Evolutionary conservation across 2,329 filamentous ascomycete genomes (phyloP), one percentile per base, ranked within the genome.

Genomic region (Botrytis porri): DNA sequence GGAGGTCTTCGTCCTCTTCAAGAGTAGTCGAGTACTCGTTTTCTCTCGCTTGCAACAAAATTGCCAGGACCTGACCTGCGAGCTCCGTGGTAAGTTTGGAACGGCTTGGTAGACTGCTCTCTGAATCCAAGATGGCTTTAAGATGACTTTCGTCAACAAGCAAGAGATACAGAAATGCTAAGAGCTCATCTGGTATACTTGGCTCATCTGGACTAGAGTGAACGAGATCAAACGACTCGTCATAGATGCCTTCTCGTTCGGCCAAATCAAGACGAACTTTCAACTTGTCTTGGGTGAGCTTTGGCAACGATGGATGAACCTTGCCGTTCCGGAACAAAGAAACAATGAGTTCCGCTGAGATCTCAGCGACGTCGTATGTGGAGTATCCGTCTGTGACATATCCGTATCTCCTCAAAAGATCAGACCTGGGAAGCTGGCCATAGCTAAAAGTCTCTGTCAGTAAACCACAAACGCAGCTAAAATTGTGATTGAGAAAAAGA

Each of bases 341-440:
- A 54, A 83, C 79, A 51, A 92, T 83, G 22, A 86, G 78, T 1
- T 85, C 82, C 66, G 87, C 82, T 6, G 88, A 83, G 12, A 93
- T 81, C 78, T 93, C 91, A 5, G 88, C 87, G 4, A 93, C 90
- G 77, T 93, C 90, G 80, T 89, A 90, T 67, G 84, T 81, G 10
- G 87, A 83, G 78, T 93, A 92, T 75, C 89, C 89, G 48, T 88
- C 83, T 0, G 90, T 91, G 64, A 90, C 85, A 78, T 92, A 92
- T 25, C 91, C 91, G 78, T 93, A 92, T 62, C 90, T 84, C 35
- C 91, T 84, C 29, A 93, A 84, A 6, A 93, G 83, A 78, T 93
- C 91, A 3, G 89, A 88, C 57, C 89, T 85, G 10, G 91, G 90
- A 14, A 93, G 84, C 61, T 89, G 85, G 1, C 91, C 91, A 76